Conservation (phyloP, 1,139 yeast species). For the Taphrina betulina region DNA sequence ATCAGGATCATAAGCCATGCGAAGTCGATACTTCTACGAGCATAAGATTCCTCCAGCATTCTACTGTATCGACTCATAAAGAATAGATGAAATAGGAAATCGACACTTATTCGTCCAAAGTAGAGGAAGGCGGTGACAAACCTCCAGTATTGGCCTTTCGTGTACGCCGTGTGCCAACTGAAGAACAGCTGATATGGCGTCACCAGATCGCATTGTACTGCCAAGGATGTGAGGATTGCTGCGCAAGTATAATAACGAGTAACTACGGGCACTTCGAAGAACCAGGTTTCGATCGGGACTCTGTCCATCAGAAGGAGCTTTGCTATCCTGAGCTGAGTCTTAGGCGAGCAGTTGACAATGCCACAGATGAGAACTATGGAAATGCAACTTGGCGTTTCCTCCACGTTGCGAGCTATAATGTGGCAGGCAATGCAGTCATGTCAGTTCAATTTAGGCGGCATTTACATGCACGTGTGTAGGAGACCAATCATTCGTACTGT, state of each 20-base stretch:
- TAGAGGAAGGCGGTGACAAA: conserved; percentile 49
- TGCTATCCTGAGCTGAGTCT: no score
- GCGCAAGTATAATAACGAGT: conserved; percentile 43
- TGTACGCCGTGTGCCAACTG: conserved; percentile 43
- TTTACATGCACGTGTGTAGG: no score
- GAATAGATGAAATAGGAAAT: conserved; percentile 46
- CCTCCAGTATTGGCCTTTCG: conserved; percentile 48
- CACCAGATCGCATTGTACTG: conserved; percentile 40
- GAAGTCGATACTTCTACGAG: conserved; percentile 46
- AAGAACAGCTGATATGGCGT: conserved; percentile 42
- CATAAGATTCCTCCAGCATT: conserved; percentile 48
- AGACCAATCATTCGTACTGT: no score
- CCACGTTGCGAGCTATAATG: no score
- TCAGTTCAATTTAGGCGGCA: no score
- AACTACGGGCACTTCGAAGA: conserved; percentile 48
- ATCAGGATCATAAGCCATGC: conserved; percentile 48
- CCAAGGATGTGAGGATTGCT: conserved; percentile 36
- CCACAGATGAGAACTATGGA: no score
- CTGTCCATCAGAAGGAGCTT: conserved; percentile 28
- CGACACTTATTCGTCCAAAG: conserved; percentile 48
- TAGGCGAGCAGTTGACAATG: no score
- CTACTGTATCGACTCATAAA: conserved; percentile 48
- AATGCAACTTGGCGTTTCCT: no score
- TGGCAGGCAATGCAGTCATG: no score
- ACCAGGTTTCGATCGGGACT: conserved; percentile 41